Evolutionary conservation across 2,329 filamentous ascomycete species (phyloP), one percentile per base, ranked within the genome.

Genomic region (Fusarium falciforme): DNA sequence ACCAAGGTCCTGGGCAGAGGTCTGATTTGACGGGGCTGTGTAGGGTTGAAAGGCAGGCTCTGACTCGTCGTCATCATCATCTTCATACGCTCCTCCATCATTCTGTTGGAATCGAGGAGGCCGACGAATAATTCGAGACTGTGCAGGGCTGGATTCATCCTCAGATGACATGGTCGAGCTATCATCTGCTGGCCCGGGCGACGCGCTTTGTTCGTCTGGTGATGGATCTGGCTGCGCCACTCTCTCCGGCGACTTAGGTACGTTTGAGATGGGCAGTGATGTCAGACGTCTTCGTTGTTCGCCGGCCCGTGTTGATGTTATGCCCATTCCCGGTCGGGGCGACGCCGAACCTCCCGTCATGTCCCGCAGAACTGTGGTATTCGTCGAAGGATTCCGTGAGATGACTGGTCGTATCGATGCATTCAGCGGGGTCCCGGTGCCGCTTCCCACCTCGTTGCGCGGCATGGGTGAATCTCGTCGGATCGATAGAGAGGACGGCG

Each of bases 61-160:
- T 4, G 83, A 85, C 63, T 90, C 88, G 2, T 88, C 87, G 12
- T 89, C 90, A 3, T 89, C 88, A n/a, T 89, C 89, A 22, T 83
- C 87, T 14, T 82, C 82, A 33, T 84, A 85, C 6, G 77, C 79
- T 5, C 77, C 76, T 14, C 78, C 79, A n/a, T 86, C 83, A 61
- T 78, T 77, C 54, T 77, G 77, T 58, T 86, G 83, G 66, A 87
- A 89, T 22, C 88, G 85, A 12, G 89, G 89, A 4, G 89, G 89
- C 3, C 89, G 87, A 25, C 88, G 87, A 76, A 91, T 90, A 71
- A 91, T 90, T 65, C 89, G 85, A 16, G 89, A 91, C 76, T 90
- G 87, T 5, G 87, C 89, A 0, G 88, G 87, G 70, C 85, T 86
- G 1, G 87, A 89, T 31, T 84, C 86, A 31, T 87, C 85, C 22